phyloP scores from a whole-genome alignment of 2,329 filamentous ascomycete species.

The Colletotrichum sp. region DNA sequence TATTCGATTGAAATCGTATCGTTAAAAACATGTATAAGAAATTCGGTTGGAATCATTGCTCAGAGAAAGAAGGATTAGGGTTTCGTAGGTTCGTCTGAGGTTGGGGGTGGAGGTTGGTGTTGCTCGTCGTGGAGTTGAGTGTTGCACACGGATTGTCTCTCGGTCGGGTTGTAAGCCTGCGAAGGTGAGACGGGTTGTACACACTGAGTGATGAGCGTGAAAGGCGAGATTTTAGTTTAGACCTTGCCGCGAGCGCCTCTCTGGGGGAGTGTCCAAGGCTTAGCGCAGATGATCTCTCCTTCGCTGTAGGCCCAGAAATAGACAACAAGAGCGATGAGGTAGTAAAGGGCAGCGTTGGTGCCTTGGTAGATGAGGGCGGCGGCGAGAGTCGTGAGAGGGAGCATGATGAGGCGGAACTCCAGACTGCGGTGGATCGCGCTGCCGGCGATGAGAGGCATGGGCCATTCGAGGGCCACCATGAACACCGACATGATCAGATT shows the following conservation, averaged over 20 bases:
- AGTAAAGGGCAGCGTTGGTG: constrained; percentile 92
- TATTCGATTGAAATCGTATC: constrained; percentile 7
- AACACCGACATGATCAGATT: constrained; percentile 84
- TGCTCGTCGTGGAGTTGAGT: not conserved
- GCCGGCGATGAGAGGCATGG: constrained; percentile 78
- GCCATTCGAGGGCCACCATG: constrained; percentile 90
- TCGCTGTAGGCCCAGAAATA: constrained; percentile 99
- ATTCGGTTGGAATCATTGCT: not conserved
- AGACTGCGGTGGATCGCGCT: constrained; percentile 83
- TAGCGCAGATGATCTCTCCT: constrained; percentile 80
- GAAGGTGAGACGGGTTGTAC: constrained; percentile 1
- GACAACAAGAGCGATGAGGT: constrained; percentile 80
- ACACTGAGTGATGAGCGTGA: not conserved
- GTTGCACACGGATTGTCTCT: not conserved
- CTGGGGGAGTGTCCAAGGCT: constrained; percentile 73
- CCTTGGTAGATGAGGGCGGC: constrained; percentile 87
- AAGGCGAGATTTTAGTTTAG: not conserved
- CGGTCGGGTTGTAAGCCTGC: not conserved
- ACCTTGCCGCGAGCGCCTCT: constrained; percentile 39
- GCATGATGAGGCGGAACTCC: constrained; percentile 80
- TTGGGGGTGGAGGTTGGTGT: not conserved
- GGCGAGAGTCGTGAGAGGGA: constrained; percentile 78
- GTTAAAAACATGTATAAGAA: constrained; percentile 16
- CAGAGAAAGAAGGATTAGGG: constrained; percentile 13
- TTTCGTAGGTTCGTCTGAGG: constrained; percentile 6